These are phyloP conservation scores for Boletus rubescentipes DNA, from an alignment of 768 basidiomycete genomes.

Conservation along the genomic window DNA sequence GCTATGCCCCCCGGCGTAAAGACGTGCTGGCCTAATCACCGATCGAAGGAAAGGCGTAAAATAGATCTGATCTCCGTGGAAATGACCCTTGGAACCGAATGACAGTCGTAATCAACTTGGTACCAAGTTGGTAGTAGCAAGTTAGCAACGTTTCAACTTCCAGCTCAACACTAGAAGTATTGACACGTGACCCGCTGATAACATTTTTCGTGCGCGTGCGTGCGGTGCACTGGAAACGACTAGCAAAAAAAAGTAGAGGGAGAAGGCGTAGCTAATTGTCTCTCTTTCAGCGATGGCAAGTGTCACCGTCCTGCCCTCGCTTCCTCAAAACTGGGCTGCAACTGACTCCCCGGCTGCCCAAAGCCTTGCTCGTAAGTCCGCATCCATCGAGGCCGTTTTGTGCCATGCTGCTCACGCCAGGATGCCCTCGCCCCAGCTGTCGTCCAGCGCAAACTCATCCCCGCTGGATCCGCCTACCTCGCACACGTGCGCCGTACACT, in stretches of 20 bases:
- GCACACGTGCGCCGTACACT: conserved; percentile 75
- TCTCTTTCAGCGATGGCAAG: conserved; percentile 20
- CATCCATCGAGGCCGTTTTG: neutral
- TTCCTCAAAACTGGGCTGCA: conserved; percentile 23
- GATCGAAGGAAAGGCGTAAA: neutral
- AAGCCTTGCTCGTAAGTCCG: conserved; percentile 28
- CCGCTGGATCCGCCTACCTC: conserved; percentile 87
- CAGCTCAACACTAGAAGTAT: neutral
- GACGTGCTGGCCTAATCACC: neutral
- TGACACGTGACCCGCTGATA: conserved; percentile 20
- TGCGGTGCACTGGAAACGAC: neutral
- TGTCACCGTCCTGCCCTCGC: conserved; percentile 26
- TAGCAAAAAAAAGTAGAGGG: neutral
- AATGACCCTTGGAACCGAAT: neutral
- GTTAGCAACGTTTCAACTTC: too few species aligned
- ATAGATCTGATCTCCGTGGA: conserved; percentile 14
- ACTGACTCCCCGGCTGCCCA: conserved; percentile 15
- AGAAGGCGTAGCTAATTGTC: neutral
- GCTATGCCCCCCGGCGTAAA: neutral
- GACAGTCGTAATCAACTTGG: neutral
- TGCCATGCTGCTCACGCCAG: conserved; percentile 7
- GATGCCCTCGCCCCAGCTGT: conserved; percentile 16
- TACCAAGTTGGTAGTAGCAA: too few species aligned
- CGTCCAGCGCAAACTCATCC: conserved; percentile 58
- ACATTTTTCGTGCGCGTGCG: too few species aligned